Conservation (phyloP, 2,329 filamentous ascomycete species). For the Aspergillus versicolor region DNA sequence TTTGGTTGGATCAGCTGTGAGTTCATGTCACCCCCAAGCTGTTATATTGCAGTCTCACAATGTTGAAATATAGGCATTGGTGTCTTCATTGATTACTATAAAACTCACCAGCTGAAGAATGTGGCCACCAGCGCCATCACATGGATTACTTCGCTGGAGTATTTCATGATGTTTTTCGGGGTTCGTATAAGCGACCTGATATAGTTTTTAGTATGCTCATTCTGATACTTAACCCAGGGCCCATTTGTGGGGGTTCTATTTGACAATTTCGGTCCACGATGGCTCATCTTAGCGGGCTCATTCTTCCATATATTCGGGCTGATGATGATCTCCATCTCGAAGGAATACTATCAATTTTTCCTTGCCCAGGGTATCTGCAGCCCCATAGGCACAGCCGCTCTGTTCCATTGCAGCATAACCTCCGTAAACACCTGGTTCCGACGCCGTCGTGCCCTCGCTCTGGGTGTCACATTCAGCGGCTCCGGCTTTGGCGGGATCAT, state of each 20-base stretch:
- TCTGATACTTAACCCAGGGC: background rate
- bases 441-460: constrained; percentile 51
- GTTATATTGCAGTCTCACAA: background rate
- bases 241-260: constrained; percentile 24
- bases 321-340: constrained; percentile 56
- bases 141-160: constrained; percentile 16
- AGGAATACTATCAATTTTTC: constrained; percentile 56
- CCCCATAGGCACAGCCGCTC: constrained; percentile 48
- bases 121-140: constrained; percentile 12
- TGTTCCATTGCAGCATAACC: constrained; percentile 47
- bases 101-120: constrained; percentile 12
- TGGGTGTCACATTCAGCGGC: constrained; percentile 55
- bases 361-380: constrained; percentile 55
- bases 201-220: background rate
- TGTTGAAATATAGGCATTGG: constrained; percentile 21
- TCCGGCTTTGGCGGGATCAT: constrained; percentile 58
- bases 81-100: constrained; percentile 27
- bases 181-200: background rate
- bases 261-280: constrained; percentile 62
- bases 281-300: constrained; percentile 50
- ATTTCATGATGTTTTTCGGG: constrained; percentile 17
- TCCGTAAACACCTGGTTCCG: constrained; percentile 54
- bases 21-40: background rate
- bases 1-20: constrained; percentile 54
- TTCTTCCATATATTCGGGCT: constrained; percentile 57